phyloP scores from a whole-genome alignment of 768 basidiomycete species.

The Boletus speciosus region DNA sequence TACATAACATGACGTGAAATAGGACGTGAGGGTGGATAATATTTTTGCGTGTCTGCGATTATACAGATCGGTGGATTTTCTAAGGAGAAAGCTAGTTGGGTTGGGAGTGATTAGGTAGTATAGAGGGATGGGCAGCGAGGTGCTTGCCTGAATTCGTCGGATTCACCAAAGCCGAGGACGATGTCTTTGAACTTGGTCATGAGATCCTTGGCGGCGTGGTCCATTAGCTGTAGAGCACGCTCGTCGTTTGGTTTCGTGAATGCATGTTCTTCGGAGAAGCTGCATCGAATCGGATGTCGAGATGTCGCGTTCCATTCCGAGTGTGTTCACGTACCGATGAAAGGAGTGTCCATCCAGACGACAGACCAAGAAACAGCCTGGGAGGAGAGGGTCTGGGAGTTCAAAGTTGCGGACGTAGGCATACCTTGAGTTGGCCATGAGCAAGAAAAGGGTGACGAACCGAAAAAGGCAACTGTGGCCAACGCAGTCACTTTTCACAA shows the following conservation, averaged over 20 bases:
- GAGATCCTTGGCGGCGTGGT: conserved; percentile 75
- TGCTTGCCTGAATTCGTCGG: conserved; percentile 89
- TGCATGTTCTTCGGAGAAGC: conserved; percentile 79
- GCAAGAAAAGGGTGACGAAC: conserved; percentile 26
- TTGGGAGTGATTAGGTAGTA: neutral
- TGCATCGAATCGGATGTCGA: conserved; percentile 27
- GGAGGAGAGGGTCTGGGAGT: conserved; percentile 81
- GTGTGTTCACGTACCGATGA: conserved; percentile 60
- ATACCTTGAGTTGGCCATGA: conserved; percentile 86
- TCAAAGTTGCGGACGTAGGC: conserved; percentile 91
- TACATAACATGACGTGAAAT: conserved; percentile 90
- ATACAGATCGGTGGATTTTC: conserved; percentile 70
- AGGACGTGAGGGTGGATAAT: conserved; percentile 73
- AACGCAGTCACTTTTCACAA: conserved; percentile 13
- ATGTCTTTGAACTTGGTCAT: conserved; percentile 86
- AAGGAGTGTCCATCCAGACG: conserved; percentile 93
- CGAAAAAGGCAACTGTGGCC: conserved; percentile 19
- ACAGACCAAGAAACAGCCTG: conserved; percentile 78
- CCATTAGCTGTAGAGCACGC: conserved; percentile 87
- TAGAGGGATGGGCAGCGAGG: neutral
- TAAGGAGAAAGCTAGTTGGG: conserved; percentile 74
- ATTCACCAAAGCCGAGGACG: conserved; percentile 89
- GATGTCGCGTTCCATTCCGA: neutral
- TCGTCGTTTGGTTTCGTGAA: conserved; percentile 92
- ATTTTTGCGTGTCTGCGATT: conserved; percentile 88